Evolutionary conservation across 202 grass and related monocot genomes (phyloP), one percentile per base, ranked within the genome.

Genomic region (Carex arenaria): DNA sequence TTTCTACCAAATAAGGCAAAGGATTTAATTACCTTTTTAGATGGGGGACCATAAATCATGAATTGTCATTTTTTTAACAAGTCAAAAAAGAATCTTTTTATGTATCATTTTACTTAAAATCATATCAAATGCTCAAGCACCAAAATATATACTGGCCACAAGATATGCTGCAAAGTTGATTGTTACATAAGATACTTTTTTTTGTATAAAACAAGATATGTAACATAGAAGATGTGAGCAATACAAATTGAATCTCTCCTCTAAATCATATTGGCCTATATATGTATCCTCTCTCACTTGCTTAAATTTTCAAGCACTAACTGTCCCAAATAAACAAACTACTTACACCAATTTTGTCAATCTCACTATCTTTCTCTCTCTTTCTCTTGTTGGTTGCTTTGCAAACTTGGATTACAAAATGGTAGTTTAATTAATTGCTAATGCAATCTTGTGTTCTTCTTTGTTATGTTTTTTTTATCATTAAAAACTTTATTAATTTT

Each of bases 151-250:
- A 17, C 1, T 67, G 63, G 47, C 15, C 79, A 67, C 40, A 82
- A 11, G 38, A 65, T 67, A 3, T 8, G 79, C 40, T n/a, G 45
- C 62, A 82, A 67, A 67, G 79, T 67, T 66, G 56, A 66, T 45
- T 9, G 79, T 52, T 53, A 40, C 31, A 80, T 7, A 62, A 62
- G 31, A 79, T 57, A 54, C 13, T 57, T 14, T 32, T 32, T 38
- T 19, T 15, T 47, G 49, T 23, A 63, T 38, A 59, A 80, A 42
- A 14, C 11, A 4, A 47, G 23, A 67, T 32, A 18, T 63, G 78
- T 14, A 82, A 52, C 62, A 53, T 34, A 82, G 63, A 67, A 82
- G 79, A 82, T 65, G 62, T 82, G 79, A 36, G 40, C 79, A 82
- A 82, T 14, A 8, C 61, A 45, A 10, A 66, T 38, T 82, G 18